Evolutionary conservation across 495 filamentous ascomycete genomes (phyloP), one percentile per base, ranked within the genome.

Genomic region (Aeminium ludgeri): DNA sequence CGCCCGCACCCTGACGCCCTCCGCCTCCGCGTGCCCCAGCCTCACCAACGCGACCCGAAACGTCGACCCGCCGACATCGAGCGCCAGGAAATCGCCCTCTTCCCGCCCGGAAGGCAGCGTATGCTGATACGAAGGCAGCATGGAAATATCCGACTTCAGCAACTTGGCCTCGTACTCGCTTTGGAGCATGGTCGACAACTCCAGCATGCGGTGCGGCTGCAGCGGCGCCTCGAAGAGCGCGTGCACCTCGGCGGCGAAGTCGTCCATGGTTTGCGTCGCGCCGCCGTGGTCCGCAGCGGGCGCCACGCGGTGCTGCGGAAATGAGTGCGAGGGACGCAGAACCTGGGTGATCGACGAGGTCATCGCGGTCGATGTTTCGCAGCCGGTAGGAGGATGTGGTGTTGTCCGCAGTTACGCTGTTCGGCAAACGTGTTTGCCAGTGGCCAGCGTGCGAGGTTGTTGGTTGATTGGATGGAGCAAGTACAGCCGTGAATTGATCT

Each of bases 1-100:
- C 25, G 54, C 58, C 30, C 68, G 49, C 30, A 77, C 71, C 31
- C 61, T 57, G 63, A 78, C 59, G 29, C 61, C 59, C 30, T 67
- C 59, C 11, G 55, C 52, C 16, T 48, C 51, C 10, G 29, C 20
- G 5, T 37, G 20, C 19, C 48, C 53, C 32, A 80, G 58, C 49
- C 74, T 62, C 15, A 79, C 67, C 50, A 79, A 54, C 25, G 72
- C 74, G 20, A 77, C 68, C 1, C 76, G 69, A 43, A 80, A 71
- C 8, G 72, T 78, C 18, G 76, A 78, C 1, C 76, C 76, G 8
- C 76, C 76, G 20, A 79, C 76, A 55, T 80, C 76, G 42, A 80
- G 53, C 0, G 71, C 72, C 18, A 80, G 55, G 46, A 65, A 76
- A 10, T 68, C 72, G 10, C 76, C 76, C 36, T 60, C 59, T 47